Base-by-base conservation (phyloP, 2,329 filamentous ascomycete genomes). In the Byssothecium circinans region DNA sequence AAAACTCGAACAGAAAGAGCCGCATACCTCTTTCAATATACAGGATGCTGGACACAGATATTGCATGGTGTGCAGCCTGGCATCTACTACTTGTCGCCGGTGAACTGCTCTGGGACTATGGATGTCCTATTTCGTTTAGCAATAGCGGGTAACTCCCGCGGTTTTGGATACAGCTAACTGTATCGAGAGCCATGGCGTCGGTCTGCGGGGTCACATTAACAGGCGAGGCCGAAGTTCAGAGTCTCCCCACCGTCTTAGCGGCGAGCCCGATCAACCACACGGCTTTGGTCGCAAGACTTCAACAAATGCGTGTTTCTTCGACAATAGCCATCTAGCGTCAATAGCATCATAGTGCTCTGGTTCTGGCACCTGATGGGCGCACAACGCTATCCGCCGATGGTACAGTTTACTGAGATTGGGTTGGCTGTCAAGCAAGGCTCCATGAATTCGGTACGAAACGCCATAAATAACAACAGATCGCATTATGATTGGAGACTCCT, bases 211-310 rank as follows among this genome's bases (percentile, higher is more conserved):
- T 55, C 38, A 35, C 47, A 38, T 44, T 40, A 48, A 23, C 51
- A 64, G 62, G 63, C 63, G 62, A 64, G 50, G 52, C 60, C 61
- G 59, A 62, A 49, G 51, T 50, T 43, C 15, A 53, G 49, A 38
- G 18, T 51, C 49, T 49, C 55, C 38, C 50, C 41, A 50, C 39
- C 50, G 45, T 45, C 47, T 32, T 34, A 47, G 50, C 58, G 54
- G 57, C 54, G 48, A 62, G 46, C 51, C 58, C 57, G 60, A 58
- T 40, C 46, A 60, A 54, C 52, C 49, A 52, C 44, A 46, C 33
- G 50, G 43, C 41, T 38, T 49, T 40, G 22, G 15, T 29, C 27
- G 40, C 46, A 50, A 29, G 32, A 27, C 23, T 43, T 22, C 34
- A 18, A n/a, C n/a, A 22, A 15, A 17, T 18, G 15, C 36, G 35